phyloP scores from a whole-genome alignment of 75 land plant genomes.

The Picea glauca region DNA sequence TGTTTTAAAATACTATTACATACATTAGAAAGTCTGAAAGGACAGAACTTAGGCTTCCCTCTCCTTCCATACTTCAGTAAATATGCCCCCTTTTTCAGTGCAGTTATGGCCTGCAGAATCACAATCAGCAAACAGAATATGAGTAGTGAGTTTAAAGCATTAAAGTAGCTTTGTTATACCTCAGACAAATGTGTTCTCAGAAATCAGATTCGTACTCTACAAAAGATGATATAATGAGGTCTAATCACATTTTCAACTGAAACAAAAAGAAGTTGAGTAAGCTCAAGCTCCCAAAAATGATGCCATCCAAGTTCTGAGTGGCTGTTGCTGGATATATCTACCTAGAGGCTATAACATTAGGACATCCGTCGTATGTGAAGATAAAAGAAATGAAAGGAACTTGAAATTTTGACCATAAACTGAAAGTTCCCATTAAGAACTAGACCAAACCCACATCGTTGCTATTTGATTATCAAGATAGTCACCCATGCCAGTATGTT shows the following conservation, averaged over 20 bases:
- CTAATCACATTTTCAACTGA: not conserved
- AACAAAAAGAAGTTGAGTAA: not conserved
- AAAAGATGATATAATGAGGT: not conserved
- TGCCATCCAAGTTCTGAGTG: not conserved
- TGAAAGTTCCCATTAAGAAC: not conserved
- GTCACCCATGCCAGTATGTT: not conserved
- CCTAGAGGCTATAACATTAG: no score
- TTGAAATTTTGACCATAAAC: not conserved
- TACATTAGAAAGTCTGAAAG: constrained; percentile 80
- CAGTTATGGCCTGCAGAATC: constrained; percentile 60
- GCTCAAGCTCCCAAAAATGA: not conserved
- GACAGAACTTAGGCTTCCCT: constrained; percentile 85
- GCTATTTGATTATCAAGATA: not conserved
- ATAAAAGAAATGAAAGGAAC: no score
- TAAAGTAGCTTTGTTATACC: not conserved
- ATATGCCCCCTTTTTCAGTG: constrained; percentile 69
- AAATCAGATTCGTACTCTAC: not conserved
- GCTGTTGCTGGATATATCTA: not conserved
- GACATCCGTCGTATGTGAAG: no score
- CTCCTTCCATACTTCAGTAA: constrained; percentile 78
- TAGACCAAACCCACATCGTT: constrained; percentile 1
- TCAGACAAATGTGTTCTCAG: not conserved
- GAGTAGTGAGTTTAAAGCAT: not conserved
- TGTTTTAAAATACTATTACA: constrained; percentile 6
- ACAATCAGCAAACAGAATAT: not conserved